A percentile compares a stretch with the other conserved stretches of the same genome.
Evolutionary conservation across 1,139 yeast species (phyloP).

Genomic region (Taphrina betulina): DNA sequence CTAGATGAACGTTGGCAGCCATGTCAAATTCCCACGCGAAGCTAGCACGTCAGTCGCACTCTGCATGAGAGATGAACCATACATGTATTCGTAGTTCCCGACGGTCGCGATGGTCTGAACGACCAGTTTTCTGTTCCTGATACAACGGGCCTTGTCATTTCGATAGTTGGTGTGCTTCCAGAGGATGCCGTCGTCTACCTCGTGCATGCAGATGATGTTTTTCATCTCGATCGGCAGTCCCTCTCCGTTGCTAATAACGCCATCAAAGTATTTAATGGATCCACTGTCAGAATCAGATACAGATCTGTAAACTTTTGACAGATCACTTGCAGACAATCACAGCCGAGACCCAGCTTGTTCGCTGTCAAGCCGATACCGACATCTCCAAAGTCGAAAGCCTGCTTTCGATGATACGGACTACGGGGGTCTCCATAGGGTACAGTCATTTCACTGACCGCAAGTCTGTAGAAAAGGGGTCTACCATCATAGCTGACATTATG

Average conservation of each 20-base stretch:
- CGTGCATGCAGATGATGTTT: slow-evolving; percentile 79
- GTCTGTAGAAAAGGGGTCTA: slow-evolving; percentile 72
- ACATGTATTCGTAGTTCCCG: slow-evolving; percentile 79
- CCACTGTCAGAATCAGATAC: no score
- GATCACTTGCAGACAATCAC: slow-evolving; percentile 87
- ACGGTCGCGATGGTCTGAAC: slow-evolving; percentile 79
- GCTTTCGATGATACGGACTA: slow-evolving; percentile 78
- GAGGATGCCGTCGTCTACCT: slow-evolving; percentile 75
- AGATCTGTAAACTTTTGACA: no score
- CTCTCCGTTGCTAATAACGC: slow-evolving; percentile 61
- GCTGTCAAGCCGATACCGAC: slow-evolving; percentile 85
- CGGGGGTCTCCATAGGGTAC: slow-evolving; percentile 81
- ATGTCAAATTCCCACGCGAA: slow-evolving; percentile 79
- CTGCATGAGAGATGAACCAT: not conserved
- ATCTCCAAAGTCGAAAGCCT: slow-evolving; percentile 81
- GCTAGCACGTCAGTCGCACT: not conserved
- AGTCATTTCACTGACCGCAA: slow-evolving; percentile 73
- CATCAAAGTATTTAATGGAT: slow-evolving; percentile 75
- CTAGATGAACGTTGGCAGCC: slow-evolving; percentile 77
- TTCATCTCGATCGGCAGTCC: slow-evolving; percentile 70
- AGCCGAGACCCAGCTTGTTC: slow-evolving; percentile 71
- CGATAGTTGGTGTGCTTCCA: slow-evolving; percentile 82
- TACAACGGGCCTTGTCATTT: slow-evolving; percentile 61
- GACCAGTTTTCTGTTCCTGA: slow-evolving; percentile 71
- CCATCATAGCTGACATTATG: slow-evolving; percentile 71